Evolutionary conservation across 108 stramenopile species (phyloP).

Genomic region (Skeletonema marinoi): DNA sequence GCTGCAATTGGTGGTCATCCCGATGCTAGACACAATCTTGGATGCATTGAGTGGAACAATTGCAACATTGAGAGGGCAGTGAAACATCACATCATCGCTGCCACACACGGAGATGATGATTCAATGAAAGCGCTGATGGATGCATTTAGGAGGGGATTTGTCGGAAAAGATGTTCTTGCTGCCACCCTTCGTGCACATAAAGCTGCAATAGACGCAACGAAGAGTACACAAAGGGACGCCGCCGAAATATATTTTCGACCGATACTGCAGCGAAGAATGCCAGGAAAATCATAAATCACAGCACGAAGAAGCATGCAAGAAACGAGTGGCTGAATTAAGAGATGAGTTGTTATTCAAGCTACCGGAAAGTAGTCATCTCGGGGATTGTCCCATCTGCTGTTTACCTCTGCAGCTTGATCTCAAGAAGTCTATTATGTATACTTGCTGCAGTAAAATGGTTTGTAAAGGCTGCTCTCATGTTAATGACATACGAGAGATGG

Average conservation of each 20-base stretch:
- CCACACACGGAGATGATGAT: background rate
- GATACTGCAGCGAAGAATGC: no score
- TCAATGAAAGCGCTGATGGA: background rate
- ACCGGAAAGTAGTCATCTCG: background rate
- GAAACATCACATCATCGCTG: constrained; percentile 8
- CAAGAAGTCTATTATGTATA: background rate
- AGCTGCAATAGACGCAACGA: constrained; percentile 2
- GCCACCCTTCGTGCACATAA: background rate
- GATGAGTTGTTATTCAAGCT: background rate
- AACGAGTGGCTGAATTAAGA: background rate
- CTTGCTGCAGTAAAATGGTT: background rate
- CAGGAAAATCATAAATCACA: no score
- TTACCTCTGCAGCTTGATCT: background rate
- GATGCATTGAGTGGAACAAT: no score
- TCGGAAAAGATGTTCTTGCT: background rate
- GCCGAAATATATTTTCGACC: background rate
- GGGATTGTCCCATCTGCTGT: background rate
- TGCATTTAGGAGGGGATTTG: background rate
- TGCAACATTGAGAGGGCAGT: background rate
- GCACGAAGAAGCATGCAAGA: background rate
- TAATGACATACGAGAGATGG: background rate
- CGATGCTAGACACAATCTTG: background rate
- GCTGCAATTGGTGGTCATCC: constrained; percentile 9
- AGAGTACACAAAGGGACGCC: background rate
- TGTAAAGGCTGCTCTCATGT: background rate